These are phyloP conservation scores for Erodium moschatum DNA, from an alignment of 441 rosid species.

Conservation along the genomic window DNA sequence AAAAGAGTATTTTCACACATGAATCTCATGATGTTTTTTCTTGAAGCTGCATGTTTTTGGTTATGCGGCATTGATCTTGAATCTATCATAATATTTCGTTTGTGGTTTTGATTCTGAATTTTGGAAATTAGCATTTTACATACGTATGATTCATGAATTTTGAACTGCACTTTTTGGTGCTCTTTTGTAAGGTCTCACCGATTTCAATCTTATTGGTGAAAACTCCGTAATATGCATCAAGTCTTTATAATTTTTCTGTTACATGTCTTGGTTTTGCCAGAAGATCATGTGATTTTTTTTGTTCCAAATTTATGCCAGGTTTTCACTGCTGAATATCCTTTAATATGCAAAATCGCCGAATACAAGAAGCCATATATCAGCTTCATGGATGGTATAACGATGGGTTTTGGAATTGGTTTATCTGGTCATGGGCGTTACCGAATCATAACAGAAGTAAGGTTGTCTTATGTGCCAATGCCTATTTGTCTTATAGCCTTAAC, in stretches of 20 bases:
- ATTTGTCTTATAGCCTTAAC: neutral
- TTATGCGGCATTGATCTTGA: too few species aligned
- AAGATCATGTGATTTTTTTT: neutral
- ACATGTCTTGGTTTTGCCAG: neutral
- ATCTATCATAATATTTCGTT: too few species aligned
- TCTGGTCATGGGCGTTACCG: constrained; percentile 88
- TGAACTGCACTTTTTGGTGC: too few species aligned
- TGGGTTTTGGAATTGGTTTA: constrained; percentile 92
- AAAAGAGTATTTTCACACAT: too few species aligned
- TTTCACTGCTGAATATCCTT: constrained; percentile 74
- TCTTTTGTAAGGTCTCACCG: too few species aligned
- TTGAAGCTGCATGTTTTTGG: too few species aligned
- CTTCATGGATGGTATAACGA: constrained; percentile 86
- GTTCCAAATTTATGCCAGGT: constrained; percentile 38
- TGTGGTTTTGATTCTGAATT: too few species aligned
- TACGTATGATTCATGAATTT: too few species aligned
- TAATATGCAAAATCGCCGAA: constrained; percentile 76
- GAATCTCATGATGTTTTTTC: too few species aligned
- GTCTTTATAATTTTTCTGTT: neutral
- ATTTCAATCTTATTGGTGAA: too few species aligned
- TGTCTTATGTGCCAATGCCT: constrained; percentile 12
- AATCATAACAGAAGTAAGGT: constrained; percentile 70
- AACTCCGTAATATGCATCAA: too few species aligned
- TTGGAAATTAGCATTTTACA: too few species aligned
- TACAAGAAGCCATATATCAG: constrained; percentile 82